Percentiles rank a stretch among this genome's conserved stretches.
These are phyloP conservation scores for Cordyceps tenuipes DNA, from an alignment of 2,329 filamentous ascomycete species.

Conservation along the genomic window DNA sequence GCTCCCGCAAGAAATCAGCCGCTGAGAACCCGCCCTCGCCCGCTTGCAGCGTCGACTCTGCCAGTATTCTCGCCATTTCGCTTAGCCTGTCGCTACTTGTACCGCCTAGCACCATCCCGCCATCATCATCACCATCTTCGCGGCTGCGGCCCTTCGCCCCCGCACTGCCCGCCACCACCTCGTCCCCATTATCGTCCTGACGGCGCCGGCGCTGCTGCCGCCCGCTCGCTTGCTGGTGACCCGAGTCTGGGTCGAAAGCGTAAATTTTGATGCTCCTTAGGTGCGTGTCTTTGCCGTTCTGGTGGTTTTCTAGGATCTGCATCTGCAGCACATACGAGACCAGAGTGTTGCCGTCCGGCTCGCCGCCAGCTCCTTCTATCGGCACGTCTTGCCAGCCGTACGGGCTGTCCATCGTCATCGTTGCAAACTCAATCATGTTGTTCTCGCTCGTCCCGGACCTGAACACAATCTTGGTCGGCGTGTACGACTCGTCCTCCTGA, in stretches of 20 bases:
- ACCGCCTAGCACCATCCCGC: constrained; percentile 1
- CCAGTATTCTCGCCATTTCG: constrained; percentile 22
- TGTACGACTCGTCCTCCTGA: constrained; percentile 89
- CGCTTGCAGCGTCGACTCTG: constrained; percentile 23
- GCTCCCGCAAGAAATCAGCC: constrained; percentile 36
- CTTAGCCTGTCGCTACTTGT: constrained; percentile 16
- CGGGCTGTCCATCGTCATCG: constrained; percentile 69
- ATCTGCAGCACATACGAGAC: constrained; percentile 87
- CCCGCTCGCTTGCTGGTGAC: constrained; percentile 23
- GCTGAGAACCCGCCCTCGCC: constrained; percentile 28
- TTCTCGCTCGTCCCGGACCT: constrained; percentile 86
- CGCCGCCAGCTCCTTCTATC: constrained; percentile 44
- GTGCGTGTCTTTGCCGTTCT: constrained; percentile 99
- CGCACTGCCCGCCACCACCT: constrained; percentile 1
- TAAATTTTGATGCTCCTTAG: constrained; percentile 87
- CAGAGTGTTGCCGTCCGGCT: constrained; percentile 62
- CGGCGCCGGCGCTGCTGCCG: constrained; percentile 22
- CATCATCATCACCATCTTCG: background rate
- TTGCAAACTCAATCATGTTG: constrained; percentile 80
- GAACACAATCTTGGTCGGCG: constrained; percentile 85
- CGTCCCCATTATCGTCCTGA: constrained; percentile 11
- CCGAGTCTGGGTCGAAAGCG: constrained; percentile 43
- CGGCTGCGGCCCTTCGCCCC: background rate
- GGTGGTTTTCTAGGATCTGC: constrained; percentile 89
- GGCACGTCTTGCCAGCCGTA: constrained; percentile 88